Evolutionary conservation across 805 yeast species (phyloP).

Genomic region (Teunomyces cretensis): DNA sequence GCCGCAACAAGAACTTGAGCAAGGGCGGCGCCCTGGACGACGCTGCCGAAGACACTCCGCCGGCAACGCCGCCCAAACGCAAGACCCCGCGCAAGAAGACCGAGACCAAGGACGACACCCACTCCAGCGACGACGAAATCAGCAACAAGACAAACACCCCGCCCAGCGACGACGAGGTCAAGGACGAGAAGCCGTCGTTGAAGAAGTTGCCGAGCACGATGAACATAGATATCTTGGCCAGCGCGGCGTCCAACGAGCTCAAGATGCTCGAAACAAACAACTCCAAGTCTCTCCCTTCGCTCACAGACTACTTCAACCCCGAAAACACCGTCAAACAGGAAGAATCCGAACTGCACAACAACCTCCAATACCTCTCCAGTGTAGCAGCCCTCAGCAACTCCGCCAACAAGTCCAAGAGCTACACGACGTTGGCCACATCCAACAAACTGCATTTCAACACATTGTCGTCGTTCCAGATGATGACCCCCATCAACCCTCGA

Average conservation of each 20-base stretch:
- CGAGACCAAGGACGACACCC: background rate
- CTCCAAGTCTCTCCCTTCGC: slow-evolving; percentile 53
- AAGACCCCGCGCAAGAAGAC: background rate
- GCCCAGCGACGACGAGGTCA: slow-evolving; percentile 4
- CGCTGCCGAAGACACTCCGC: background rate
- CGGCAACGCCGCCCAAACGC: slow-evolving; percentile 1
- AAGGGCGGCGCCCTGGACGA: slow-evolving; percentile 8
- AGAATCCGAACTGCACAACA: slow-evolving; percentile 18
- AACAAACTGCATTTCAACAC: slow-evolving; percentile 25
- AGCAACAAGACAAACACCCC: slow-evolving; percentile 4
- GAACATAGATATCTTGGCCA: slow-evolving; percentile 52
- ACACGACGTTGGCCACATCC: slow-evolving; percentile 11
- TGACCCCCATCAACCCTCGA: slow-evolving; percentile 15
- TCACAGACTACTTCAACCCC: slow-evolving; percentile 45
- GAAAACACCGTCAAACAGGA: slow-evolving; percentile 2
- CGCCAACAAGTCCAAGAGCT: slow-evolving; percentile 13
- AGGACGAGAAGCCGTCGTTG: background rate
- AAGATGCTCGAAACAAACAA: slow-evolving; percentile 37
- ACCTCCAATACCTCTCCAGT: slow-evolving; percentile 37
- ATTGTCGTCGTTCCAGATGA: slow-evolving; percentile 52
- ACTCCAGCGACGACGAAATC: slow-evolving; percentile 3
- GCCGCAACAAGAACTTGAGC: slow-evolving; percentile 37
- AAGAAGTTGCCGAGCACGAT: slow-evolving; percentile 16
- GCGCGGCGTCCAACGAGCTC: slow-evolving; percentile 57
- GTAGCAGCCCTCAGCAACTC: slow-evolving; percentile 33